Evolutionary conservation across 305 asterid species (phyloP), one percentile per base, ranked within the genome.

Genomic region (Fraxinus floribunda): DNA sequence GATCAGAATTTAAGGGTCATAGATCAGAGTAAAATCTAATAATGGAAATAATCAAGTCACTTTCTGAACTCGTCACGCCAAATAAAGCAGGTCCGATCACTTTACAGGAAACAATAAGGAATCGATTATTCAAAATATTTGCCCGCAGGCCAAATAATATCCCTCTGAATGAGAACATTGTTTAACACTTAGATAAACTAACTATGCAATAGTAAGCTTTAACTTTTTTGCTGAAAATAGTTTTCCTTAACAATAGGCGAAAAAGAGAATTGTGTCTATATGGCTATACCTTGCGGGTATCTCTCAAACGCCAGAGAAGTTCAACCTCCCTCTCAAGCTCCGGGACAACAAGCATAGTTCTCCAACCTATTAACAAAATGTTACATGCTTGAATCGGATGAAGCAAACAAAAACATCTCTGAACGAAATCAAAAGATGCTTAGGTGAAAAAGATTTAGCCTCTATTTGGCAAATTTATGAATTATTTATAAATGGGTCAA

Each of bases 281-380:
- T 4, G 22, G 75, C 44, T 30, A 81, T 91, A 97, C 99, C 98
- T 92, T 94, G 80, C 98, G 95, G 70, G 86, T 81, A 79, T 92
- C 94, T 89, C 89, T 90, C 78, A 88, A 83, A 71, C 90, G 83
- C 93, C 92, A 94, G 26, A 97, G 97, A 89, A 92, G 93, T 84
- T 90, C 92, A 77, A 92, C 95, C 89, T 97, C 99, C 85, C 89
- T 97, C 91, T 93, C 99, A 78, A 97, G 98, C 95, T 97, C 99
- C 5, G 99, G 99, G 87, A 97, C 97, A 79, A 95, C 98, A 76
- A 97, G 99, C 99, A 97, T 97, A 62, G 99, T 97, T 88, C 99
- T 94, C 99, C 99, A 97, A 70, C 99, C 99, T 97, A 89, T 36
- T 79, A 83, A 88, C 79, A 49, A 66, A 49, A 80, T 75, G 36